Base-by-base conservation (phyloP, 257 asterid species). In the Solanum virginianum region DNA sequence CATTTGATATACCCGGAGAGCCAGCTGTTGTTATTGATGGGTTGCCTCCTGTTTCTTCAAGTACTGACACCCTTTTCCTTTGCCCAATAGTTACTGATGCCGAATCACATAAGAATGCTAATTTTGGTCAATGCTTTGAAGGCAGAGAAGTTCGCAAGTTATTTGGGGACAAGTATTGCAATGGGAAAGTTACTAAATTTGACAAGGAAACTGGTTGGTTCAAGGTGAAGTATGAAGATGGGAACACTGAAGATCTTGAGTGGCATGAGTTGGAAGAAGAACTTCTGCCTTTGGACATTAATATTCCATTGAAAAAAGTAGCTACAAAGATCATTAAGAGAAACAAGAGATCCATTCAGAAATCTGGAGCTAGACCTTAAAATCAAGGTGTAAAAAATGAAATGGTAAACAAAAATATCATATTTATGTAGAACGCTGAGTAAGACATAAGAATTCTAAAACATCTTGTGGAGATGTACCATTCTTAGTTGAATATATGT, bases 121-220 rank as follows among this genome's bases (percentile, higher is more conserved):
- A 91, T 51, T 90, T 91, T 88, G 93, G 95, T 43, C 88, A 90
- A 84, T 93, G 94, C 94, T 71, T 94, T 87, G 91, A 86, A 70
- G 95, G 97, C 65, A 90, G 97, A 86, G 90, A 90, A 70, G 91
- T 93, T 57, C 81, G 29, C 12, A 93, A 93, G 80, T 56, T 70
- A 70, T 92, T 92, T 41, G 95, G 88, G 22, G 89, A 82, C 10
- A 84, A 86, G 39, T 65, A 66, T n/a, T 92, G 83, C 54, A 53
- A 32, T 1, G 98, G 97, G 51, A 87, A 41, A 86, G 93, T 94
- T 43, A 70, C 69, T 4, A 84, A 84, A 84, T 94, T 87, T 70
- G 95, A 94, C 45, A 41, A 75, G 87, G 91, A 91, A 75, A 57
- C 26, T 86, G 89, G 89, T 18, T 92, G 98, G 97, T 94, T 92